phyloP scores from a whole-genome alignment of 2,329 filamentous ascomycete species.

The Bisporella sp. region DNA sequence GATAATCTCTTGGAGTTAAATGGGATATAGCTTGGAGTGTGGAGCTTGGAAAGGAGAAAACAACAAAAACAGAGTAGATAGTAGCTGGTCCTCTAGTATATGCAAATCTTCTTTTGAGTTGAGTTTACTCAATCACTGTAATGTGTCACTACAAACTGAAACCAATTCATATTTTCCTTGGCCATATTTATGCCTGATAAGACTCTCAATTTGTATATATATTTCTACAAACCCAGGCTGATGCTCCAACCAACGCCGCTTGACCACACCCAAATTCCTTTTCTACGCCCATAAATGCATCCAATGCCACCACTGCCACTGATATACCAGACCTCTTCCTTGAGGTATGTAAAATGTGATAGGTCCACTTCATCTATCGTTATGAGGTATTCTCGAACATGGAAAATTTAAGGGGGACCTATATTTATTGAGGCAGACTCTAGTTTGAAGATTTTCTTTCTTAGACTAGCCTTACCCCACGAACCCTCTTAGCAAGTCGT shows the following conservation, averaged over 20 bases:
- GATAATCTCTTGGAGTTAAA: no score
- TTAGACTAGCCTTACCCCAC: slow-evolving; percentile 48
- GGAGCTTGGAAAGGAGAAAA: no score
- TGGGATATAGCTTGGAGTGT: no score
- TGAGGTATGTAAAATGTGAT: no score
- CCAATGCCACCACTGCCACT: not conserved
- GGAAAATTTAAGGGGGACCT: not conserved
- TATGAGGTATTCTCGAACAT: not conserved
- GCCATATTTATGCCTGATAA: not conserved
- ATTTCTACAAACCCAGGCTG: not conserved
- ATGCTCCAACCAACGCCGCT: not conserved
- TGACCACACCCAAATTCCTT: not conserved
- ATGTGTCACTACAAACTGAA: no score
- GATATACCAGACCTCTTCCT: not conserved
- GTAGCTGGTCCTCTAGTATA: no score
- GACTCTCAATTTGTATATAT: not conserved
- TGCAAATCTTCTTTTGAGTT: no score
- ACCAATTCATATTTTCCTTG: no score
- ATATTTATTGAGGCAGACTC: slow-evolving; percentile 1
- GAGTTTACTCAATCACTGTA: no score
- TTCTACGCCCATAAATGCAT: slow-evolving; percentile 15
- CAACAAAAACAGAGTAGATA: no score
- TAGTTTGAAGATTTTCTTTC: slow-evolving; percentile 1
- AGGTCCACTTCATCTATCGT: no score
- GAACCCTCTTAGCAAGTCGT: slow-evolving; percentile 57